These are phyloP conservation scores for Ogataea pignaliae DNA, from an alignment of 805 yeast species.

Conservation along the genomic window DNA sequence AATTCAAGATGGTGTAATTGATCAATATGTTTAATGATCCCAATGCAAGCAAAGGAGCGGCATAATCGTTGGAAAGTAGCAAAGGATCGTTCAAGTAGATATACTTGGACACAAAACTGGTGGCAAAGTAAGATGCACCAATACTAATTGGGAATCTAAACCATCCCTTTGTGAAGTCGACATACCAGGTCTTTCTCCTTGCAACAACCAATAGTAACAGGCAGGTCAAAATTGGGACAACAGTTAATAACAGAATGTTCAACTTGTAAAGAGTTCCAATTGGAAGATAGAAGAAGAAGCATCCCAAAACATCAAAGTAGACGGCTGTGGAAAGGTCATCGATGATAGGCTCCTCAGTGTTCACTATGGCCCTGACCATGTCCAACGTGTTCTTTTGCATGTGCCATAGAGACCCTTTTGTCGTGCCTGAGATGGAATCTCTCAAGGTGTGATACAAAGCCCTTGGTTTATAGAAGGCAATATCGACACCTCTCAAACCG, in stretches of 20 bases:
- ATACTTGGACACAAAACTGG: conserved; percentile 35
- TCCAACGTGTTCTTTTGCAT: conserved; percentile 75
- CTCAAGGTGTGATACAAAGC: conserved; percentile 74
- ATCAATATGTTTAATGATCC: conserved; percentile 44
- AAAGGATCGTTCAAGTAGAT: conserved; percentile 42
- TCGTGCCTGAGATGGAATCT: conserved; percentile 63
- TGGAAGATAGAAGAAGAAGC: conserved; percentile 50
- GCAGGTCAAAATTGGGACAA: conserved; percentile 50
- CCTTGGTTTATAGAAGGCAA: conserved; percentile 86
- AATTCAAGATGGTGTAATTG: conserved; percentile 55
- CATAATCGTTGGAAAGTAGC: conserved; percentile 47
- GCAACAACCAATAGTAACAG: conserved; percentile 43
- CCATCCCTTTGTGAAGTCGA: conserved; percentile 38
- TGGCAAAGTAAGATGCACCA: conserved; percentile 36
- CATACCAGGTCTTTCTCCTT: conserved; percentile 45
- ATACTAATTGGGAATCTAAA: conserved; percentile 60
- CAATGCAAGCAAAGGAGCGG: conserved; percentile 45
- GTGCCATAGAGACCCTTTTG: conserved; percentile 73
- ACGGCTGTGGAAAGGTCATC: conserved; percentile 43
- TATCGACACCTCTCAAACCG: conserved; percentile 81
- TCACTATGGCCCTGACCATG: conserved; percentile 43
- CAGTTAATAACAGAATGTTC: conserved; percentile 48
- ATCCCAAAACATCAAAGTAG: conserved; percentile 61
- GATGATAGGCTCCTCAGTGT: conserved; percentile 28
- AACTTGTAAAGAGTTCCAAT: conserved; percentile 43